A percentile compares a stretch with the other conserved stretches of the same genome.
phyloP scores from a whole-genome alignment of 2,329 filamentous ascomycete genomes.

The Pseudogymnoascus sp. region DNA sequence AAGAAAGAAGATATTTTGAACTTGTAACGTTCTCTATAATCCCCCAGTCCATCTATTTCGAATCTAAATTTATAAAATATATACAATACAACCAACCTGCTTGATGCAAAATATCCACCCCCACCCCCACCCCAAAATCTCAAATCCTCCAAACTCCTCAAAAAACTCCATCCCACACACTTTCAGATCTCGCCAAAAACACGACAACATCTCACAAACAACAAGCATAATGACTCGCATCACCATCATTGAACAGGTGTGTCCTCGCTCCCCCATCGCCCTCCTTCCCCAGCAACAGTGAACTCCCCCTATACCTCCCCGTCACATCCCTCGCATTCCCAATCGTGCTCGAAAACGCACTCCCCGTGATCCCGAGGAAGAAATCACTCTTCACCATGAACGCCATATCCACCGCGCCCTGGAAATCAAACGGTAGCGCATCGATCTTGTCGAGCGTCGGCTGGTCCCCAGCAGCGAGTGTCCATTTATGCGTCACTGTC shows the following conservation, averaged over 20 bases:
- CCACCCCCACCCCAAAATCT: background rate
- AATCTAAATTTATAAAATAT: background rate
- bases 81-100: background rate
- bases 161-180: background rate
- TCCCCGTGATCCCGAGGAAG: constrained; percentile 30
- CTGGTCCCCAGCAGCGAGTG: constrained; percentile 20
- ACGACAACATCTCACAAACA: constrained; percentile 22
- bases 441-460: constrained; percentile 22
- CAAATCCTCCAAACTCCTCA: background rate
- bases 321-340: constrained; percentile 30
- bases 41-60: background rate
- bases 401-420: constrained; percentile 30
- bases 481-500: constrained; percentile 32
- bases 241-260: constrained; percentile 30
- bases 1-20: background rate
- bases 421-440: constrained; percentile 30
- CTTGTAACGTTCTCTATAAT: background rate
- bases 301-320: constrained; percentile 31
- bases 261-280: constrained; percentile 27
- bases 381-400: constrained; percentile 29
- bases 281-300: constrained; percentile 21
- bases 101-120: background rate
- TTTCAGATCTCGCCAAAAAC: background rate
- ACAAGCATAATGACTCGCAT: constrained; percentile 28
- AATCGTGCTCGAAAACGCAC: constrained; percentile 29